Conservation (phyloP, 164 flowering plant genomes). For the Santalum album region DNA sequence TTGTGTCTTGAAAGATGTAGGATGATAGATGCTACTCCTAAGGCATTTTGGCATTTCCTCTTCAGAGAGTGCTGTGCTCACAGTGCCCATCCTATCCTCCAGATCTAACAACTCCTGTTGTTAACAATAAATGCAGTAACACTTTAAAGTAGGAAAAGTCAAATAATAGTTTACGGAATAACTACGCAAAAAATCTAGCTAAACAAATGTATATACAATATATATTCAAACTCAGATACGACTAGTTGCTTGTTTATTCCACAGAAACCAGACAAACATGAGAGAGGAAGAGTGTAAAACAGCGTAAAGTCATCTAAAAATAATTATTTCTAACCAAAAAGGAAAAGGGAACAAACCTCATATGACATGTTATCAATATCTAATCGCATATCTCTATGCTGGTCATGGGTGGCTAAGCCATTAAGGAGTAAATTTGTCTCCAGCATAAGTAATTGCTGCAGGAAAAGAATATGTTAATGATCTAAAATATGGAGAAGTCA, state of each 20-base stretch:
- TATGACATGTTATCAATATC: slow-evolving; percentile 98
- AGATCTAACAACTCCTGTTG: slow-evolving; percentile 81
- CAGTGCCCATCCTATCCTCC: slow-evolving; percentile 91
- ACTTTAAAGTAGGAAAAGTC: background rate
- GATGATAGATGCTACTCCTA: slow-evolving; percentile 33
- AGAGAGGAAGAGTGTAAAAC: too few relatives aligned
- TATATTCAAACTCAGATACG: too few relatives aligned
- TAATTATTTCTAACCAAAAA: too few relatives aligned
- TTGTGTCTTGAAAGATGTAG: slow-evolving; percentile 11
- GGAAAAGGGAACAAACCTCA: slow-evolving; percentile 50
- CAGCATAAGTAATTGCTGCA: slow-evolving; percentile 69
- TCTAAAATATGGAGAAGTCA: background rate
- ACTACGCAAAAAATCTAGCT: background rate
- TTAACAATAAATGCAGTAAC: background rate
- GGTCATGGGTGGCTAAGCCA: slow-evolving; percentile 67
- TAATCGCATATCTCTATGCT: slow-evolving; percentile 92
- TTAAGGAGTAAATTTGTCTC: slow-evolving; percentile 68
- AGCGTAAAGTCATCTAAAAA: too few relatives aligned
- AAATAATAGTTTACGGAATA: background rate
- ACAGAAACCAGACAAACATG: too few relatives aligned
- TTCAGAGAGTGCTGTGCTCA: slow-evolving; percentile 83
- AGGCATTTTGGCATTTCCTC: slow-evolving; percentile 64
- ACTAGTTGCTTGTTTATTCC: too few relatives aligned
- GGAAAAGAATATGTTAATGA: slow-evolving; percentile 5
- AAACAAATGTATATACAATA: background rate